Conservation (phyloP, 768 basidiomycete genomes). For the Tephrocybe rancida region DNA sequence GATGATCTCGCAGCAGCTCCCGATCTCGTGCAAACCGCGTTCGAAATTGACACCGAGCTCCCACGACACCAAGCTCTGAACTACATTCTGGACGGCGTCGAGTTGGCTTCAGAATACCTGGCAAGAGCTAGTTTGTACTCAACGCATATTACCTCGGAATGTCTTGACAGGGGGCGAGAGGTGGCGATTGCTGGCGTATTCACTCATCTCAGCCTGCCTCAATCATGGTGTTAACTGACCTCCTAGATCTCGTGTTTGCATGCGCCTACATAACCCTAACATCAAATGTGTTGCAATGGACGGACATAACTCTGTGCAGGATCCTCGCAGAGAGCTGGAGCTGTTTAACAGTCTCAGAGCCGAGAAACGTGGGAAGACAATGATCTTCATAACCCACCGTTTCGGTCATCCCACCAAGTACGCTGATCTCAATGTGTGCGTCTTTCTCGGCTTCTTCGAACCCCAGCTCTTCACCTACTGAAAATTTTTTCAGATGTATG, state of each 20-base stretch:
- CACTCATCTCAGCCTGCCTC: neutral
- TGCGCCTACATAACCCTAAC: conserved; percentile 25
- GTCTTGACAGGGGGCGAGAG: conserved; percentile 21
- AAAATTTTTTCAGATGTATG: conserved; percentile 29
- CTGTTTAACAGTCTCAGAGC: conserved; percentile 36
- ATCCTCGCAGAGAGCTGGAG: conserved; percentile 42
- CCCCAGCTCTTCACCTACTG: neutral
- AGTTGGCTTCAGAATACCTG: conserved; percentile 13
- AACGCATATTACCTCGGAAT: neutral
- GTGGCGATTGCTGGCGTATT: conserved; percentile 27
- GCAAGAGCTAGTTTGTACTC: conserved; percentile 8
- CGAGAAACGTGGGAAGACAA: conserved; percentile 36
- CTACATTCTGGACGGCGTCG: conserved; percentile 14
- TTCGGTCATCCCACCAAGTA: conserved; percentile 37
- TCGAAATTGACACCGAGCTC: conserved; percentile 4
- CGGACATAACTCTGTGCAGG: conserved; percentile 49
- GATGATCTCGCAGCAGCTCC: conserved; percentile 21
- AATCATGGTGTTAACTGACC: neutral
- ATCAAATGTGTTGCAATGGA: conserved; percentile 44
- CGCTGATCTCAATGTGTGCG: conserved; percentile 38
- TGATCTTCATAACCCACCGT: conserved; percentile 39
- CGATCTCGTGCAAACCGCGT: conserved; percentile 11
- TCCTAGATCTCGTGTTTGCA: conserved; percentile 30
- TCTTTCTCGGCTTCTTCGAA: neutral
- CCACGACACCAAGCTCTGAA: conserved; percentile 14